These are phyloP conservation scores for Linnemannia elongata DNA, from an alignment of 192 early-diverging fungal species.

Conservation along the genomic window DNA sequence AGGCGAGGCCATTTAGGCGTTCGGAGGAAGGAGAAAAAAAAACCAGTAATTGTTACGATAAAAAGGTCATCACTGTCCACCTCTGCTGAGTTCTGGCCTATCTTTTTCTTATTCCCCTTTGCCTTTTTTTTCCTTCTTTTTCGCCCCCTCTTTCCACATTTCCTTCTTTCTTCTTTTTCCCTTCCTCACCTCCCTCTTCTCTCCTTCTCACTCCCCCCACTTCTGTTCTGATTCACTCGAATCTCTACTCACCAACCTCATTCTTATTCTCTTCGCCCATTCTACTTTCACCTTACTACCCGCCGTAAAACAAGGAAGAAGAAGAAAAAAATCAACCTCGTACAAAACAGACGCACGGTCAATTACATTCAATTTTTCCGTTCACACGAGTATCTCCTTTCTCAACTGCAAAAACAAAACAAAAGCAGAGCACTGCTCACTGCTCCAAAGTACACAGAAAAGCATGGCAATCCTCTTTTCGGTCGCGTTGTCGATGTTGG, in stretches of 20 bases:
- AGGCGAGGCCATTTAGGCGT: background rate
- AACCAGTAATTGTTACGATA: background rate
- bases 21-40: background rate
- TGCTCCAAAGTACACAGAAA: background rate
- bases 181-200: background rate
- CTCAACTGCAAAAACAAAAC: background rate
- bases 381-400: background rate
- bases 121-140: constrained; percentile 12
- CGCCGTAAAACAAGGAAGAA: background rate
- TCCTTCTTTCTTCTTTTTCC: background rate
- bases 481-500: constrained; percentile 12
- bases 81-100: too few relatives aligned
- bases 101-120: background rate
- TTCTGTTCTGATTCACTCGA: background rate
- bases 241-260: background rate
- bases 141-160: background rate
- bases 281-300: background rate
- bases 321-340: background rate
- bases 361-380: background rate
- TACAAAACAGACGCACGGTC: background rate
- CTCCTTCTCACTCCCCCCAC: background rate
- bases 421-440: background rate
- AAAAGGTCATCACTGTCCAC: background rate
- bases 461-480: constrained; percentile 9
- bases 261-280: background rate